A percentile compares a stretch with the other conserved stretches of the same genome.
These are phyloP conservation scores for Viola pubescens DNA, from an alignment of 441 rosid species.

Conservation along the genomic window DNA sequence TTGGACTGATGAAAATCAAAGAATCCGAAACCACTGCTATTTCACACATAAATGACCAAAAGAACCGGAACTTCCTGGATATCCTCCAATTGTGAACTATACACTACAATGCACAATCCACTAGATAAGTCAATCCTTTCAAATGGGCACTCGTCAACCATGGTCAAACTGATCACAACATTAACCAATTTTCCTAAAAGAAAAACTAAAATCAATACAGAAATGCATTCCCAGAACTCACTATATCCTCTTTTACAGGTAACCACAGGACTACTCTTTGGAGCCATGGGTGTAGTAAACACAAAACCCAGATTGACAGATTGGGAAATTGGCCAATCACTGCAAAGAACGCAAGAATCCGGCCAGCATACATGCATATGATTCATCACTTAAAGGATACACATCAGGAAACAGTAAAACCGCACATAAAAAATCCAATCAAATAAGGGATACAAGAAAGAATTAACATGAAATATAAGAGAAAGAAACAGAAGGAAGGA, in stretches of 20 bases:
- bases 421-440: neutral
- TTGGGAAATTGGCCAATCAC: neutral
- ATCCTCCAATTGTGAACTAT: too few species aligned
- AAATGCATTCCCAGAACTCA: too few species aligned
- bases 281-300: too few species aligned
- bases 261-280: neutral
- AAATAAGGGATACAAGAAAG: too few species aligned
- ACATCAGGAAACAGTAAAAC: neutral
- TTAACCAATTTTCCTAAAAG: neutral
- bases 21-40: too few species aligned
- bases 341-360: neutral
- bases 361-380: neutral
- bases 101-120: too few species aligned
- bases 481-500: neutral
- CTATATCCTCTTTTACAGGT: neutral
- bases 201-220: neutral
- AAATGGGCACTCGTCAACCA: too few species aligned
- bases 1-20: too few species aligned
- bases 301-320: slow-evolving; percentile 1
- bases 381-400: neutral
- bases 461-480: too few species aligned
- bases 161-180: neutral
- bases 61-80: too few species aligned
- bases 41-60: too few species aligned
- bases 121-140: too few species aligned